These are phyloP conservation scores for Tetracentron sinense DNA, from an alignment of 164 flowering plant species.

Conservation along the genomic window DNA sequence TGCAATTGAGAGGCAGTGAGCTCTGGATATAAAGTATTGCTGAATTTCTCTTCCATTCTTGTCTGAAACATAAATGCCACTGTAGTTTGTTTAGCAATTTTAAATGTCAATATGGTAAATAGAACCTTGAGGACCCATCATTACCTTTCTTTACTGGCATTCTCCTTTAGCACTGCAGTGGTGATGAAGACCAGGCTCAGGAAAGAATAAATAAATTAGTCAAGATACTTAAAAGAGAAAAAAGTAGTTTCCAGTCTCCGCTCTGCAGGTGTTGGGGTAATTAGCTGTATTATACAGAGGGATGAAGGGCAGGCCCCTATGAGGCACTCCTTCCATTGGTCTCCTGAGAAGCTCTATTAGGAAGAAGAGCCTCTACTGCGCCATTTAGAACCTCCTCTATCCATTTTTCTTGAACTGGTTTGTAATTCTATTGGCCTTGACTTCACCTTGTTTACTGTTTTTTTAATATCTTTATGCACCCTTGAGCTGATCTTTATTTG, in stretches of 20 bases:
- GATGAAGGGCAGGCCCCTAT: conserved; percentile 97
- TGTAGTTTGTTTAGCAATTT: not conserved
- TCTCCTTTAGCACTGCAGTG: conserved; percentile 48
- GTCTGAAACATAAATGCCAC: not conserved
- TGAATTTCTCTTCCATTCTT: too few species aligned
- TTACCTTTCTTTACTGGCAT: not conserved
- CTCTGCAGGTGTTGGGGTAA: conserved; percentile 72
- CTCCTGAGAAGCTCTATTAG: conserved; percentile 64
- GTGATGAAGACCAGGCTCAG: conserved; percentile 99
- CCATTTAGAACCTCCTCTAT: conserved; percentile 96
- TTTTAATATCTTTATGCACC: not conserved
- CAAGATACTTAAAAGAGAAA: conserved; percentile 81
- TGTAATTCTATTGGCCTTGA: conserved; percentile 15
- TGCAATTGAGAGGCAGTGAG: too few species aligned
- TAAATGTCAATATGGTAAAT: not conserved
- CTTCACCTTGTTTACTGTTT: not conserved
- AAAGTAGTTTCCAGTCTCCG: conserved; percentile 66
- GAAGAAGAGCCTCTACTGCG: conserved; percentile 91
- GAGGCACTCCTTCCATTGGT: conserved; percentile 98
- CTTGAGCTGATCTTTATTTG: conserved; percentile 7
- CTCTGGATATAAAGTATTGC: too few species aligned
- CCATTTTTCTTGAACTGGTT: conserved; percentile 96
- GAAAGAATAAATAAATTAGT: conserved; percentile 91
- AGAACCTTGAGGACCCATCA: not conserved
- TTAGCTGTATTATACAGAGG: conserved; percentile 97